These are phyloP conservation scores for Microbotryum lychnidis-dioicae DNA, from an alignment of 1,284 basidiomycete species.

Conservation along the genomic window DNA sequence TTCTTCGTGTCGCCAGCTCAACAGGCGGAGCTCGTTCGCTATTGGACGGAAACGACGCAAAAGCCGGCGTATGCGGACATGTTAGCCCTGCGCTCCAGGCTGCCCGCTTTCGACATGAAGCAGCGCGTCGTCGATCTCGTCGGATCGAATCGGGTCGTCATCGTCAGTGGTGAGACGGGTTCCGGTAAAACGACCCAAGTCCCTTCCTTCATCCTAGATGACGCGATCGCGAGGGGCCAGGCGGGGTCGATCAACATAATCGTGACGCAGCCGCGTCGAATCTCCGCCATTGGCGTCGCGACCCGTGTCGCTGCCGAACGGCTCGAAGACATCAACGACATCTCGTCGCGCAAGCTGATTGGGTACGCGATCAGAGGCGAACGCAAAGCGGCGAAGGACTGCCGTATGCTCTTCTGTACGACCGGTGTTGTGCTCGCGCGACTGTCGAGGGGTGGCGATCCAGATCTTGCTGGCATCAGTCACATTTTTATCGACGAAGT, in stretches of 20 bases:
- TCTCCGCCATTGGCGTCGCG: slow-evolving; percentile 84
- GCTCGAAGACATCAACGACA: slow-evolving; percentile 55
- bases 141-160: slow-evolving; percentile 57
- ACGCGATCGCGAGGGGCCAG: slow-evolving; percentile 54
- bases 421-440: slow-evolving; percentile 82
- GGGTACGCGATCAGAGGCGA: slow-evolving; percentile 91
- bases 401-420: slow-evolving; percentile 80
- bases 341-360: slow-evolving; percentile 52
- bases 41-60: slow-evolving; percentile 40
- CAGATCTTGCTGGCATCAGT: slow-evolving; percentile 61
- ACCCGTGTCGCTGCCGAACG: slow-evolving; percentile 79
- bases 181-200: slow-evolving; percentile 80
- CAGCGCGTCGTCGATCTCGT: slow-evolving; percentile 58
- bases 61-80: slow-evolving; percentile 54
- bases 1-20: no score
- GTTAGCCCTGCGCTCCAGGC: slow-evolving; percentile 50
- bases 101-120: slow-evolving; percentile 68
- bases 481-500: slow-evolving; percentile 84
- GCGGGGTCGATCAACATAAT: slow-evolving; percentile 71
- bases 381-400: slow-evolving; percentile 56
- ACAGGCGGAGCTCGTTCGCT: slow-evolving; percentile 26
- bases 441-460: slow-evolving; percentile 58
- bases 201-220: slow-evolving; percentile 49
- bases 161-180: slow-evolving; percentile 76
- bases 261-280: slow-evolving; percentile 80